These are phyloP conservation scores for Venturia carpophila DNA, from an alignment of 2,329 filamentous ascomycete genomes.

Conservation along the genomic window DNA sequence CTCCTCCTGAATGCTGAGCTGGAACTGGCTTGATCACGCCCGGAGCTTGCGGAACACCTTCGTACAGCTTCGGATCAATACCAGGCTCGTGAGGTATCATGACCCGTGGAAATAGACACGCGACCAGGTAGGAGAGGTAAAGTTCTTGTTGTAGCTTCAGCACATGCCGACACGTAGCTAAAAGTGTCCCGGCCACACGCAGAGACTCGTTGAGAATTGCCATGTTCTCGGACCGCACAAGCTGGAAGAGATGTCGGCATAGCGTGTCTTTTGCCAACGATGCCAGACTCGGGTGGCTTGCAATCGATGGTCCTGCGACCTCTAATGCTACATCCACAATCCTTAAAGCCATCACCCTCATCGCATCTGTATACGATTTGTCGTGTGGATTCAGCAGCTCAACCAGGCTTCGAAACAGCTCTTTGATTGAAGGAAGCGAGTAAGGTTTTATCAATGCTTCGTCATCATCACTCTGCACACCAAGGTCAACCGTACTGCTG, in stretches of 20 bases:
- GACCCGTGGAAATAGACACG: slow-evolving; percentile 86
- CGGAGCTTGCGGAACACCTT: slow-evolving; percentile 85
- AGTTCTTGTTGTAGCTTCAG: slow-evolving; percentile 95
- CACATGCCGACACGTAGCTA: slow-evolving; percentile 83
- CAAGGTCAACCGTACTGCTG: slow-evolving; percentile 19
- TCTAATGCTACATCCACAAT: slow-evolving; percentile 97
- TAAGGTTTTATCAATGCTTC: slow-evolving; percentile 68
- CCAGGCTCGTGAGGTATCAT: slow-evolving; percentile 85
- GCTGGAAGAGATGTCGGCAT: slow-evolving; percentile 90
- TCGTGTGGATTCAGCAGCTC: slow-evolving; percentile 92
- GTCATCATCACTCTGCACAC: slow-evolving; percentile 29
- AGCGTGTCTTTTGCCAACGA: slow-evolving; percentile 84
- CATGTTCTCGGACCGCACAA: slow-evolving; percentile 94
- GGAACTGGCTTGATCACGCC: slow-evolving; percentile 75
- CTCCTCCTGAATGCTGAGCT: slow-evolving; percentile 42
- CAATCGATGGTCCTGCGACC: slow-evolving; percentile 90
- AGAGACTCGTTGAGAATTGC: slow-evolving; percentile 87
- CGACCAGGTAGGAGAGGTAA: slow-evolving; percentile 87
- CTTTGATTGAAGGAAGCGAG: slow-evolving; percentile 85
- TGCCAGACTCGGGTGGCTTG: slow-evolving; percentile 81
- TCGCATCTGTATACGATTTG: slow-evolving; percentile 82
- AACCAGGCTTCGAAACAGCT: slow-evolving; percentile 87
- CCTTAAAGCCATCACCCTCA: slow-evolving; percentile 93
- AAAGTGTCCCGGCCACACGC: slow-evolving; percentile 79
- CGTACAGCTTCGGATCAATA: slow-evolving; percentile 85